Evolutionary conservation across 108 stramenopile species (phyloP).

Genomic region (Nitzschia inconspicua): DNA sequence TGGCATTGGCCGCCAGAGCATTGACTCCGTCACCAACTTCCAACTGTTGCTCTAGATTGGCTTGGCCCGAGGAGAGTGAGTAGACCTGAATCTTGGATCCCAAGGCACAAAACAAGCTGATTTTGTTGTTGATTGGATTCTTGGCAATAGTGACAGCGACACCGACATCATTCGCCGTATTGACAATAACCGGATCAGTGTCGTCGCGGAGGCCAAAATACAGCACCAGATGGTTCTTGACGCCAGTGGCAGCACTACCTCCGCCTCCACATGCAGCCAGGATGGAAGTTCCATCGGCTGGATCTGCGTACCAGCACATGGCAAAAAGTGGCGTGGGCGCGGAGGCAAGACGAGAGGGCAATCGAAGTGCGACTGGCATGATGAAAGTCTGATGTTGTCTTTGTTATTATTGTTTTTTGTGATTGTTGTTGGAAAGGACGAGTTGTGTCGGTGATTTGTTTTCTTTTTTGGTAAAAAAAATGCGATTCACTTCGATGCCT

Average conservation of each 20-base stretch:
- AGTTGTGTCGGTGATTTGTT: too few species aligned
- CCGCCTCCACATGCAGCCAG: constrained; percentile 75
- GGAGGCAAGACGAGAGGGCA: constrained; percentile 42
- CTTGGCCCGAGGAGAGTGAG: constrained; percentile 13
- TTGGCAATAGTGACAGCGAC: constrained; percentile 34
- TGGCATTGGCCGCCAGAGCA: constrained; percentile 37
- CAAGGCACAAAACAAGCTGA: constrained; percentile 36
- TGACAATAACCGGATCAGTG: constrained; percentile 19
- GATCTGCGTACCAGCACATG: constrained; percentile 57
- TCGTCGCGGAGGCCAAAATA: constrained; percentile 17
- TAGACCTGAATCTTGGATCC: constrained; percentile 37
- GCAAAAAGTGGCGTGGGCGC: constrained; percentile 62
- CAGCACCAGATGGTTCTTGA: constrained; percentile 49
- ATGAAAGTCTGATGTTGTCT: background rate
- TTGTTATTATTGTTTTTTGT: background rate
- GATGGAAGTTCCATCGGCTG: constrained; percentile 44
- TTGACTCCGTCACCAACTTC: constrained; percentile 35
- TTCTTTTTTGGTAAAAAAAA: too few species aligned
- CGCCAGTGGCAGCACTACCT: constrained; percentile 68
- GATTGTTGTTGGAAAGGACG: too few species aligned
- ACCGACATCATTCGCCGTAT: constrained; percentile 38
- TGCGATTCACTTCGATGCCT: too few species aligned
- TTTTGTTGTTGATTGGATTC: constrained; percentile 30
- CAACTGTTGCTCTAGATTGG: constrained; percentile 12
- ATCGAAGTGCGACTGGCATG: constrained; percentile 13